Evolutionary conservation across 106 monocot genomes (phyloP).

Genomic region (Dioscorea zingiberensis): DNA sequence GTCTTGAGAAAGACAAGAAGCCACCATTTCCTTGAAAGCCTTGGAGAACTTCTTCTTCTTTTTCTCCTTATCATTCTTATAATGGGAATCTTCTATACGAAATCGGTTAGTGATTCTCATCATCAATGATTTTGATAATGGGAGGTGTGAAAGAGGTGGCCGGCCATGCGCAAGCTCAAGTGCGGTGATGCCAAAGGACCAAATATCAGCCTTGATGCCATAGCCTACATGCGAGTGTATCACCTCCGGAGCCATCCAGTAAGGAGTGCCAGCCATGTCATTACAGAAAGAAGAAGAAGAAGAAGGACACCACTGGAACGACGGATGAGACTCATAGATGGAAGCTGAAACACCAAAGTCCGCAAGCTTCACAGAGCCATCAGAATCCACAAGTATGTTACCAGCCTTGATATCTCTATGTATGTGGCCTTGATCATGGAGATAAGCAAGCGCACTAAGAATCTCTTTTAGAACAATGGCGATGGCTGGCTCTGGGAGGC

Average conservation of each 20-base stretch:
- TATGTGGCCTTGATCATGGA: slow-evolving; percentile 63
- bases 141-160: slow-evolving; percentile 66
- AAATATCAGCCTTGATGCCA: slow-evolving; percentile 74
- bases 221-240: slow-evolving; percentile 74
- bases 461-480: slow-evolving; percentile 49
- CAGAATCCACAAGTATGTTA: slow-evolving; percentile 67
- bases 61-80: slow-evolving; percentile 14
- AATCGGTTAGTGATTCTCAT: slow-evolving; percentile 55
- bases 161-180: slow-evolving; percentile 70
- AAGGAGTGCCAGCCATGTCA: slow-evolving; percentile 66
- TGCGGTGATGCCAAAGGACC: slow-evolving; percentile 87
- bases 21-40: slow-evolving; percentile 79
- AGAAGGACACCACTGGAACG: slow-evolving; percentile 14
- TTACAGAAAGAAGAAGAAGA: slow-evolving; percentile 32
- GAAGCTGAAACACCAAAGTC: slow-evolving; percentile 86
- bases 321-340: slow-evolving; percentile 42
- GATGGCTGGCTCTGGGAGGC: slow-evolving; percentile 53
- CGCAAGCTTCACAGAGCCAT: slow-evolving; percentile 60
- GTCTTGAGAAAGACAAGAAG: slow-evolving; percentile 50
- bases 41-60: slow-evolving; percentile 78
- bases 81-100: slow-evolving; percentile 36
- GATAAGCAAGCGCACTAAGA: slow-evolving; percentile 48
- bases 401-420: slow-evolving; percentile 77
- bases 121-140: slow-evolving; percentile 60
- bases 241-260: slow-evolving; percentile 91